These are phyloP conservation scores for Dactylellina parvicollis DNA, from an alignment of 2,329 filamentous ascomycete species.

Conservation along the genomic window DNA sequence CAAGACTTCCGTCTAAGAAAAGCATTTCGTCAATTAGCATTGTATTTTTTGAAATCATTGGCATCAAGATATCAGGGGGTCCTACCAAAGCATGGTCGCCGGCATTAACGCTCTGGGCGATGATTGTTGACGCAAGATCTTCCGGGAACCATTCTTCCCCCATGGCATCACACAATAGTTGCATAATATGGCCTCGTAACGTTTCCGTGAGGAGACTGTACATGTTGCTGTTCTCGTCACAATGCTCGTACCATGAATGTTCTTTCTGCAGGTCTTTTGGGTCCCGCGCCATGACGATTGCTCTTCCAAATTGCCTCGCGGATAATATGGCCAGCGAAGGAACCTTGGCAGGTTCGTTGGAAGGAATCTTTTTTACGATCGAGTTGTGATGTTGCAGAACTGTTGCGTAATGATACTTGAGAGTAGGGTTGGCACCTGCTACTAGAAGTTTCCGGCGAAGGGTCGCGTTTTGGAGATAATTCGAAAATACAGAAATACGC, in stretches of 20 bases:
- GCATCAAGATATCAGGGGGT: not conserved
- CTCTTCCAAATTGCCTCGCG: slow-evolving; percentile 37
- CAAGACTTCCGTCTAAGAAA: slow-evolving; percentile 24
- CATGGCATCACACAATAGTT: slow-evolving; percentile 39
- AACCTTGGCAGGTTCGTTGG: not conserved
- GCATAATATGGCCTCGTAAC: slow-evolving; percentile 39
- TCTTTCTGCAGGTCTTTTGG: slow-evolving; percentile 34
- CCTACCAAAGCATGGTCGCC: slow-evolving; percentile 27
- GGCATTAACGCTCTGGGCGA: slow-evolving; percentile 41
- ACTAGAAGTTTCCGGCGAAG: slow-evolving; percentile 29
- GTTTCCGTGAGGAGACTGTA: slow-evolving; percentile 45
- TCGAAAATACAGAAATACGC: slow-evolving; percentile 28
- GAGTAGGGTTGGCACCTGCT: slow-evolving; percentile 12
- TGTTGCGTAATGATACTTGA: slow-evolving; percentile 34
- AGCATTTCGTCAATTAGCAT: not conserved
- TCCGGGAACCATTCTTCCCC: slow-evolving; percentile 46
- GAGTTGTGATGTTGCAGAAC: slow-evolving; percentile 44
- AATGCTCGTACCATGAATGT: slow-evolving; percentile 44
- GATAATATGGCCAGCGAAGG: slow-evolving; percentile 31
- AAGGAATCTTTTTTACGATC: slow-evolving; percentile 12
- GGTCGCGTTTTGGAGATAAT: slow-evolving; percentile 39
- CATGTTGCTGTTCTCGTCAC: slow-evolving; percentile 42
- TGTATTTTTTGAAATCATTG: not conserved
- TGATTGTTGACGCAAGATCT: slow-evolving; percentile 39
- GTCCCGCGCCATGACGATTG: slow-evolving; percentile 42